Conservation (phyloP, 176 grass and related monocot genomes). For the Cocos nucifera region DNA sequence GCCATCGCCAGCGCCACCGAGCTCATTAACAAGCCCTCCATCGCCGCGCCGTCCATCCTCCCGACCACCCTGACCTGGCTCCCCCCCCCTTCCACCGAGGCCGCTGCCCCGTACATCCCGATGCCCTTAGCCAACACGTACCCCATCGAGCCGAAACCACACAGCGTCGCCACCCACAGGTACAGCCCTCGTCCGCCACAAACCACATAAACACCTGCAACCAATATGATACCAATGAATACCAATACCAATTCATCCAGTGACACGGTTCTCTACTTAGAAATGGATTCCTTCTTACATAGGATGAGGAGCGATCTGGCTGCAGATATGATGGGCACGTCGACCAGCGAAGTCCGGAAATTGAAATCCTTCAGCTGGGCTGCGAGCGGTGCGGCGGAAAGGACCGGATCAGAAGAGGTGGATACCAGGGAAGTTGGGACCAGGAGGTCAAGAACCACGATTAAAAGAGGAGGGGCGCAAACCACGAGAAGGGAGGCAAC, state of each 20-base stretch:
- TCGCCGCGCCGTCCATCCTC: not conserved
- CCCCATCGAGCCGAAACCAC: conserved; percentile 5
- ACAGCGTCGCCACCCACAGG: not conserved
- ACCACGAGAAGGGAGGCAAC: conserved; percentile 13
- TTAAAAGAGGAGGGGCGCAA: conserved; percentile 9
- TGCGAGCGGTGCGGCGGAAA: not conserved
- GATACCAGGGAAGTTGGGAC: conserved; percentile 5
- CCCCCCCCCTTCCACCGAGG: not conserved
- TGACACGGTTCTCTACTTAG: not conserved
- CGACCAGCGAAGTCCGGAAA: conserved; percentile 9
- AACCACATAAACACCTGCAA: conserved; percentile 8
- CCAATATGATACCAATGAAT: not conserved
- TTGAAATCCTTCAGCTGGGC: conserved; percentile 2
- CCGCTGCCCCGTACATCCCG: not conserved
- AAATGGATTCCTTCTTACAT: conserved; percentile 1
- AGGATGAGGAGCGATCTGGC: conserved; percentile 16
- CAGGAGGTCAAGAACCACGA: conserved; percentile 10
- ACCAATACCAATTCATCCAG: not conserved
- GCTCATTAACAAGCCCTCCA: conserved; percentile 8
- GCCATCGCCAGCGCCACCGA: conserved; percentile 15
- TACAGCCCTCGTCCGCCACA: conserved; percentile 12
- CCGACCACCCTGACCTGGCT: not conserved
- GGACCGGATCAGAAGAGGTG: not conserved
- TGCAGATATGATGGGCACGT: conserved; percentile 9
- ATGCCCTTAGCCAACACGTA: conserved; percentile 10